These are phyloP conservation scores for Malassezia arunalokei DNA, from an alignment of 1,284 basidiomycete genomes.

Conservation along the genomic window DNA sequence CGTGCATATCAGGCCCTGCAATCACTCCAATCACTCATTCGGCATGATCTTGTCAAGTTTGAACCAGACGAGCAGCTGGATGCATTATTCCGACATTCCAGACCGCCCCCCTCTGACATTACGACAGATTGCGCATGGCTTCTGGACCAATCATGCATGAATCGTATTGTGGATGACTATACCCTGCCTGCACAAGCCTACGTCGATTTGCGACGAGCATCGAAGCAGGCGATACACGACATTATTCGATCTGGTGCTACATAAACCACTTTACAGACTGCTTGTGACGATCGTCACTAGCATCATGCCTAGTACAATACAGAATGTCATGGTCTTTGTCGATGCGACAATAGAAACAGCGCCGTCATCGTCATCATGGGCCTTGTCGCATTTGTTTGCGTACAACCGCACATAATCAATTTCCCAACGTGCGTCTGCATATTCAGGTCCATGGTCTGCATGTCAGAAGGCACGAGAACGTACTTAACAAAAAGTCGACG, in stretches of 20 bases:
- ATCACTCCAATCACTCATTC: slow-evolving; percentile 24
- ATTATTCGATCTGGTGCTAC: not conserved
- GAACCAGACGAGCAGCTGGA: slow-evolving; percentile 28
- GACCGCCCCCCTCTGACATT: not conserved
- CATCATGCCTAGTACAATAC: not conserved
- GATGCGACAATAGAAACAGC: not conserved
- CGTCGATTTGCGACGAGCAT: slow-evolving; percentile 18
- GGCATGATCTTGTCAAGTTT: slow-evolving; percentile 22
- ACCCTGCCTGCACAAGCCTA: slow-evolving; percentile 11
- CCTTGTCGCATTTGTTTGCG: slow-evolving; percentile 6
- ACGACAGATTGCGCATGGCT: not conserved
- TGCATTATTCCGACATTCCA: not conserved
- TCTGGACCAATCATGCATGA: not conserved
- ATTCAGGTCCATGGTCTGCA: slow-evolving; percentile 20
- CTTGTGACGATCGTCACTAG: not conserved
- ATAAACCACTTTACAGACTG: not conserved
- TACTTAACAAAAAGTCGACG: slow-evolving; percentile 17
- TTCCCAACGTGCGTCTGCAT: slow-evolving; percentile 30
- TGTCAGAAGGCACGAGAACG: not conserved
- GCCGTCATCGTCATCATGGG: not conserved
- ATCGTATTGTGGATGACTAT: not conserved
- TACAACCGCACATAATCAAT: slow-evolving; percentile 34
- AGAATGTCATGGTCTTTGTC: no score
- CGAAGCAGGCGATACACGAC: slow-evolving; percentile 8
- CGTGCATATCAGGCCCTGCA: slow-evolving; percentile 33